Conservation (phyloP, 768 basidiomycete genomes). For the Leccinum aurantiacum region DNA sequence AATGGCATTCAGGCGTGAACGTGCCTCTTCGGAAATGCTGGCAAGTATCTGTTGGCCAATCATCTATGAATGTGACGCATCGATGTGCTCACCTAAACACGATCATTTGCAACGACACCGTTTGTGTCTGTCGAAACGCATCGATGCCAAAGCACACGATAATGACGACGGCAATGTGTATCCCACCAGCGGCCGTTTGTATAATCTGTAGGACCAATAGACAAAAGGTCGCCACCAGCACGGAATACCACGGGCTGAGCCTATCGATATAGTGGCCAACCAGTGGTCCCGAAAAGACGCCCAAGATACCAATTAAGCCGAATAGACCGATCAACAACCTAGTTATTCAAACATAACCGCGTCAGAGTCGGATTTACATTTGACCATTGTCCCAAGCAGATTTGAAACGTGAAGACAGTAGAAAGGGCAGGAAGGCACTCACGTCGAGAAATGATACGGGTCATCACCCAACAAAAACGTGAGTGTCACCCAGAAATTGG, state of each 20-base stretch:
- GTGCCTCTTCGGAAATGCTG: conserved; percentile 31
- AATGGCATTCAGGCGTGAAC: conserved; percentile 32
- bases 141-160: conserved; percentile 44
- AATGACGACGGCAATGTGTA: conserved; percentile 39
- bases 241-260: conserved; percentile 43
- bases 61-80: not conserved
- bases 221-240: conserved; percentile 35
- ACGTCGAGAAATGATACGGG: conserved; percentile 41
- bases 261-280: conserved; percentile 30
- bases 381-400: not conserved
- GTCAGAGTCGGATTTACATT: not conserved
- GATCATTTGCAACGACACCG: conserved; percentile 34
- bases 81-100: conserved; percentile 24
- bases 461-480: conserved; percentile 46
- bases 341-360: not conserved
- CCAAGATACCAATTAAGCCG: conserved; percentile 46
- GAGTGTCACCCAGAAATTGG: conserved; percentile 41
- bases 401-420: not conserved
- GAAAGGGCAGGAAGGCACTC: conserved; percentile 2
- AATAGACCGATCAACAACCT: conserved; percentile 45
- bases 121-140: conserved; percentile 40
- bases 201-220: conserved; percentile 32
- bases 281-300: conserved; percentile 32
- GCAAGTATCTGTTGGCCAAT: not conserved
- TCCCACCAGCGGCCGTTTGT: conserved; percentile 38